Percentiles rank a stretch among this genome's conserved stretches.
Conservation (phyloP, 345 rosid species). For the Arabidopsis suecica region DNA sequence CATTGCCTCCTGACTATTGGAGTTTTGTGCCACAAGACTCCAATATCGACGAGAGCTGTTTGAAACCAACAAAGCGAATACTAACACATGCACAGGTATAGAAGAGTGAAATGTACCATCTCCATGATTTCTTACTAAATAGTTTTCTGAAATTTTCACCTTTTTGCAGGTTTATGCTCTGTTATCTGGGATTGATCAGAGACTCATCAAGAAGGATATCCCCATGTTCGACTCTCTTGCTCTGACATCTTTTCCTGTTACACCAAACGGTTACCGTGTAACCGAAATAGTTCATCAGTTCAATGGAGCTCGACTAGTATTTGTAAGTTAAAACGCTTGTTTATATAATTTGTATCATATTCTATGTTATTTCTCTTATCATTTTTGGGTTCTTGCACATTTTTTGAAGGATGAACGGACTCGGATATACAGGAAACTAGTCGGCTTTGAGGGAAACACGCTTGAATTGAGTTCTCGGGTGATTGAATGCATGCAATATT, state of each 20-base stretch:
- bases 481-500: slow-evolving; percentile 73
- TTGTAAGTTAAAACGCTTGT: slow-evolving; percentile 56
- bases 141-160: slow-evolving; percentile 10
- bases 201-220: slow-evolving; percentile 57
- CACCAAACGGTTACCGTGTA: slow-evolving; percentile 89
- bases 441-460: slow-evolving; percentile 65
- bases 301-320: slow-evolving; percentile 61
- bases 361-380: slow-evolving; percentile 11
- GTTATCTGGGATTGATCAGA: slow-evolving; percentile 63
- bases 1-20: slow-evolving; percentile 82
- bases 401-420: slow-evolving; percentile 78
- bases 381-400: slow-evolving; percentile 5
- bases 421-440: slow-evolving; percentile 71
- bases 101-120: slow-evolving; percentile 10
- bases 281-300: slow-evolving; percentile 65
- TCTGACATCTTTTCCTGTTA: slow-evolving; percentile 70
- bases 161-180: slow-evolving; percentile 59
- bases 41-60: slow-evolving; percentile 56
- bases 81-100: slow-evolving; percentile 84
- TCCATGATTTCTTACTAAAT: not conserved
- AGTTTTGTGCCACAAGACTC: slow-evolving; percentile 64
- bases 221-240: slow-evolving; percentile 49
- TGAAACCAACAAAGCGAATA: slow-evolving; percentile 59
- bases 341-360: slow-evolving; percentile 14
- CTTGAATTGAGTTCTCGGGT: slow-evolving; percentile 78